phyloP scores from a whole-genome alignment of 2,329 filamentous ascomycete genomes.

The Calonectria hongkongensis region DNA sequence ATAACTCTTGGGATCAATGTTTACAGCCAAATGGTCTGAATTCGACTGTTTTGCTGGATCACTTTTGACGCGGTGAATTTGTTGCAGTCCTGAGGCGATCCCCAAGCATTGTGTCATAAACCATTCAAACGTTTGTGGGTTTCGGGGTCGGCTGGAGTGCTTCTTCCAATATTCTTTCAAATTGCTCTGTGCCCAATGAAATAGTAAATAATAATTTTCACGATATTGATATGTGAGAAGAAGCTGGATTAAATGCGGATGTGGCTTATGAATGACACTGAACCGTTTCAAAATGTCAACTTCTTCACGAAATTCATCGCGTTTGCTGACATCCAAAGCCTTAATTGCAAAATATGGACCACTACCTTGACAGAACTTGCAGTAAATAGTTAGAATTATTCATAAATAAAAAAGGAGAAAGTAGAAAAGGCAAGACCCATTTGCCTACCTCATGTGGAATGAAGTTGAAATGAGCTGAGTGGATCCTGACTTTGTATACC shows the following conservation, averaged over 20 bases:
- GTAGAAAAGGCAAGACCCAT: neutral
- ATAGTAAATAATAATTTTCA: neutral
- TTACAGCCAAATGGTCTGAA: no score
- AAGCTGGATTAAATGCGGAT: neutral
- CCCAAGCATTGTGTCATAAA: slow-evolving; percentile 4
- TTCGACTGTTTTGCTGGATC: no score
- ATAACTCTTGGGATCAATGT: no score
- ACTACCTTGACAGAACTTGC: neutral
- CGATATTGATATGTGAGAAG: neutral
- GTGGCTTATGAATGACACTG: neutral
- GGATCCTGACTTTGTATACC: slow-evolving; percentile 1
- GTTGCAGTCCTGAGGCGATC: neutral
- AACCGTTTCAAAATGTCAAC: neutral
- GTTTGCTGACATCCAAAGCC: neutral
- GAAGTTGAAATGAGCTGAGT: neutral
- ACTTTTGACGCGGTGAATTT: no score
- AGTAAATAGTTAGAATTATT: no score
- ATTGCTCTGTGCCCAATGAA: neutral
- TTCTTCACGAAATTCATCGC: neutral
- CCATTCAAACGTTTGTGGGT: no score
- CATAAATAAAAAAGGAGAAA: no score
- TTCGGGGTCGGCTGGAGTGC: no score
- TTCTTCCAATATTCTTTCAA: slow-evolving; percentile 3
- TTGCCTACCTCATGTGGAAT: neutral
- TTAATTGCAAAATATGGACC: neutral